These are phyloP conservation scores for Artemisia annua DNA, from an alignment of 129 eudicot species.

Conservation along the genomic window DNA sequence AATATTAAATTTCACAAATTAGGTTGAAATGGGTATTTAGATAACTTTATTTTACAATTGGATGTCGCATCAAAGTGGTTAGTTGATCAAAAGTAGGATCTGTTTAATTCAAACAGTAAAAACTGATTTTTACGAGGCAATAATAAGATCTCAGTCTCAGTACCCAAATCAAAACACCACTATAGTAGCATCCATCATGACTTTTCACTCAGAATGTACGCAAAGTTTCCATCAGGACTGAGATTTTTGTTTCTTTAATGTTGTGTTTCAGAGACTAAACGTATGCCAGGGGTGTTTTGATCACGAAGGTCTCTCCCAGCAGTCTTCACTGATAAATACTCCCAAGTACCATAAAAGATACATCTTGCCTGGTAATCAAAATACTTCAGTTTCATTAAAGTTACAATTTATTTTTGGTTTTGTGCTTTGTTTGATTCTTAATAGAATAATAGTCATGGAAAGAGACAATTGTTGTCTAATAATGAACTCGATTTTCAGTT, in stretches of 20 bases:
- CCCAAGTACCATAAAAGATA: slow-evolving; percentile 86
- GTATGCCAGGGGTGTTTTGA: slow-evolving; percentile 76
- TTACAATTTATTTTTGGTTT: background rate
- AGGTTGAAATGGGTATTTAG: background rate
- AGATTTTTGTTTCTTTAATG: slow-evolving; percentile 4
- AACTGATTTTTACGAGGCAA: too few species aligned
- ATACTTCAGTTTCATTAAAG: slow-evolving; percentile 1
- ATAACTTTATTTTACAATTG: background rate
- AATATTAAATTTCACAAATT: background rate
- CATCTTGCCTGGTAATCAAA: slow-evolving; percentile 63
- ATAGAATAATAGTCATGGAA: background rate
- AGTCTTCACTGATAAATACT: slow-evolving; percentile 59
- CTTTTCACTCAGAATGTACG: too few species aligned
- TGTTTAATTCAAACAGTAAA: too few species aligned
- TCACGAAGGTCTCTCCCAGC: slow-evolving; percentile 72
- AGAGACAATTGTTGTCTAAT: slow-evolving; percentile 3
- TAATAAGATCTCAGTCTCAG: too few species aligned
- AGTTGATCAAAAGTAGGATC: too few species aligned
- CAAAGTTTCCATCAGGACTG: background rate
- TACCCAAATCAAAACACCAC: too few species aligned
- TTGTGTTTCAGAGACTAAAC: slow-evolving; percentile 52
- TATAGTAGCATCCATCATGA: too few species aligned
- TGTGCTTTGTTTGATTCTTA: background rate
- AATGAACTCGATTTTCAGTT: slow-evolving; percentile 36
- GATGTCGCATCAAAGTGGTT: background rate